Conservation (phyloP, 1,139 yeast species). For the Saccharomyces hybrid region DNA sequence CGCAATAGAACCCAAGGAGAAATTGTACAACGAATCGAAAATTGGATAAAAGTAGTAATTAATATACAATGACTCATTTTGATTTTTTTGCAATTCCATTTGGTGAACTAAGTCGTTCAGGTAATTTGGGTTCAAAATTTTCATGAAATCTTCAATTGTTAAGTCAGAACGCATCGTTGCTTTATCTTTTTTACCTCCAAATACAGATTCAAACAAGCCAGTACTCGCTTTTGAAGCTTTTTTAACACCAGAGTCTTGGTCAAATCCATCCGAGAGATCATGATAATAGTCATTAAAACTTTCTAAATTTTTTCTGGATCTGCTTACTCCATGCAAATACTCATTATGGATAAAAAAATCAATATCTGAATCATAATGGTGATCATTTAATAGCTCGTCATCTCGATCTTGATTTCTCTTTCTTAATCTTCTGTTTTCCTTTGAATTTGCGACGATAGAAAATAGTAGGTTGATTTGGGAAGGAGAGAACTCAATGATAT, state of each 20-base stretch:
- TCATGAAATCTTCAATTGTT: constrained; percentile 36
- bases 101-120: constrained; percentile 57
- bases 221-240: constrained; percentile 9
- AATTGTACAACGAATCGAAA: constrained; percentile 81
- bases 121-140: constrained; percentile 38
- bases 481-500: constrained; percentile 34
- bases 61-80: constrained; percentile 27
- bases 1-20: constrained; percentile 85
- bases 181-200: constrained; percentile 12
- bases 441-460: constrained; percentile 33
- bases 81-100: constrained; percentile 26
- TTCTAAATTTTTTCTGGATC: constrained; percentile 19
- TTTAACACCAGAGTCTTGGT: constrained; percentile 12
- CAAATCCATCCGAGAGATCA: constrained; percentile 29
- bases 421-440: constrained; percentile 17
- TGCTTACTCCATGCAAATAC: constrained; percentile 20
- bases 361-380: constrained; percentile 25
- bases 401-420: background rate
- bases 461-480: constrained; percentile 35
- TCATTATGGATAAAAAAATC: constrained; percentile 27
- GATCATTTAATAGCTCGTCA: constrained; percentile 4
- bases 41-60: constrained; percentile 42
- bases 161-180: constrained; percentile 20
- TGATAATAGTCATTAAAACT: constrained; percentile 31
- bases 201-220: constrained; percentile 12